phyloP scores from a whole-genome alignment of 345 rosid species.

The Heritiera fomes region DNA sequence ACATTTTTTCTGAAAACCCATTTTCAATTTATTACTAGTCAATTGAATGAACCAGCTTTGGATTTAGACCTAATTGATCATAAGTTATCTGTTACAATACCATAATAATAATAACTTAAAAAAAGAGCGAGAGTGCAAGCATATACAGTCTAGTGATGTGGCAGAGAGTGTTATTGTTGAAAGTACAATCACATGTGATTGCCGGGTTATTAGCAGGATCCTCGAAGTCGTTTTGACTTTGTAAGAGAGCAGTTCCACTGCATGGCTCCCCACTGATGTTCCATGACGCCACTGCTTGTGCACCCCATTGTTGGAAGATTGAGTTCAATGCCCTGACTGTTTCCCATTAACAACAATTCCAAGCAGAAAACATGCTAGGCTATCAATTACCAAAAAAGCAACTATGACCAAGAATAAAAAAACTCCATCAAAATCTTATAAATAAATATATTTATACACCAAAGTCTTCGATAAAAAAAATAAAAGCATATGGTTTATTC shows the following conservation, averaged over 20 bases:
- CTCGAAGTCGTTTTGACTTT: slow-evolving; percentile 25
- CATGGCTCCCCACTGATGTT: slow-evolving; percentile 57
- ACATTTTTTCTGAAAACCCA: too few relatives aligned
- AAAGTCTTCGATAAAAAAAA: too few relatives aligned
- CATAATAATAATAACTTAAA: not conserved
- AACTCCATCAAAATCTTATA: too few relatives aligned
- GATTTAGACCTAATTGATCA: not conserved
- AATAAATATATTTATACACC: too few relatives aligned
- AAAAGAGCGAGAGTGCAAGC: slow-evolving; percentile 4
- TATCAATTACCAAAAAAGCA: not conserved
- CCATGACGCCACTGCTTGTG: slow-evolving; percentile 37
- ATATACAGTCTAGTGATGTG: not conserved
- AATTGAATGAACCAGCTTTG: not conserved
- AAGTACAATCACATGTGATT: slow-evolving; percentile 60
- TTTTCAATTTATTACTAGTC: not conserved
- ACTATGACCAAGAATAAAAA: too few relatives aligned
- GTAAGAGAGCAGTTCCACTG: slow-evolving; percentile 44
- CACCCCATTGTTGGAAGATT: slow-evolving; percentile 48
- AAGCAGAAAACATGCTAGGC: not conserved
- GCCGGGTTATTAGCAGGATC: slow-evolving; percentile 36
- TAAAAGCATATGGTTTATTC: too few relatives aligned
- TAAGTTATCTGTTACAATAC: not conserved
- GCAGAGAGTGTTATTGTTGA: slow-evolving; percentile 23
- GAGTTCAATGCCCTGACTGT: slow-evolving; percentile 47
- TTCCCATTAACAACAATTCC: too few relatives aligned